These are phyloP conservation scores for Fusarium staphyleae DNA, from an alignment of 2,329 filamentous ascomycete species.

Conservation along the genomic window DNA sequence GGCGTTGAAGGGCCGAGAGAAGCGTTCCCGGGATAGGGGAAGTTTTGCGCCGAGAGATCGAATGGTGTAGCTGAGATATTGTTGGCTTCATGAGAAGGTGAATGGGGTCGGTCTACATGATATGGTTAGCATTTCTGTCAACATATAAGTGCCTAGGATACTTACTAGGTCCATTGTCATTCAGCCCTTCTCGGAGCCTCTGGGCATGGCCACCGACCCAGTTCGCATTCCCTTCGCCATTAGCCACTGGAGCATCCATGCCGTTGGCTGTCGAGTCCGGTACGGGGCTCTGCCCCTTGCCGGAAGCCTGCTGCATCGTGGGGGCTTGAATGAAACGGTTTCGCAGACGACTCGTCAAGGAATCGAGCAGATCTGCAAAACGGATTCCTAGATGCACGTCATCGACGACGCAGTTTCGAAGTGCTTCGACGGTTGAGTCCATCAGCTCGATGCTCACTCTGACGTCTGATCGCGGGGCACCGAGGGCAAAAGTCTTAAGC, in stretches of 20 bases:
- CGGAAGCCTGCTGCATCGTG: slow-evolving; percentile 52
- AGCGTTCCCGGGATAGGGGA: slow-evolving; percentile 59
- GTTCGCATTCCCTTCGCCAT: slow-evolving; percentile 29
- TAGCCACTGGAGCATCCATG: background rate
- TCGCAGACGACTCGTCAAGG: slow-evolving; percentile 75
- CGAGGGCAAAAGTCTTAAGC: slow-evolving; percentile 83
- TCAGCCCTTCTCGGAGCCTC: slow-evolving; percentile 51
- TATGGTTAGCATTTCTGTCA: slow-evolving; percentile 16
- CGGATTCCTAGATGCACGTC: slow-evolving; percentile 86
- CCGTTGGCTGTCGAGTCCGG: slow-evolving; percentile 42
- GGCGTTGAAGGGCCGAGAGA: slow-evolving; percentile 61
- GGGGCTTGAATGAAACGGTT: slow-evolving; percentile 76
- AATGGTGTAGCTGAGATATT: slow-evolving; percentile 71
- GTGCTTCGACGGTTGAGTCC: slow-evolving; percentile 75
- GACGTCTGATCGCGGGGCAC: slow-evolving; percentile 79
- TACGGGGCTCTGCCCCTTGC: slow-evolving; percentile 52
- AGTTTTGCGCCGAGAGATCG: slow-evolving; percentile 61
- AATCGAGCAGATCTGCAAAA: slow-evolving; percentile 83
- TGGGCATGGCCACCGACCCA: slow-evolving; percentile 51
- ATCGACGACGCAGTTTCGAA: slow-evolving; percentile 81
- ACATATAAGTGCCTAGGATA: slow-evolving; percentile 4
- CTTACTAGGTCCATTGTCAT: slow-evolving; percentile 50
- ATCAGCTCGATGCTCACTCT: slow-evolving; percentile 77
- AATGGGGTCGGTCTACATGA: slow-evolving; percentile 46
- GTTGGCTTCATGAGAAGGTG: slow-evolving; percentile 49